A percentile compares a stretch with the other conserved stretches of the same genome.
phyloP scores from a whole-genome alignment of 1,284 basidiomycete genomes.

The Inonotus obliquus region DNA sequence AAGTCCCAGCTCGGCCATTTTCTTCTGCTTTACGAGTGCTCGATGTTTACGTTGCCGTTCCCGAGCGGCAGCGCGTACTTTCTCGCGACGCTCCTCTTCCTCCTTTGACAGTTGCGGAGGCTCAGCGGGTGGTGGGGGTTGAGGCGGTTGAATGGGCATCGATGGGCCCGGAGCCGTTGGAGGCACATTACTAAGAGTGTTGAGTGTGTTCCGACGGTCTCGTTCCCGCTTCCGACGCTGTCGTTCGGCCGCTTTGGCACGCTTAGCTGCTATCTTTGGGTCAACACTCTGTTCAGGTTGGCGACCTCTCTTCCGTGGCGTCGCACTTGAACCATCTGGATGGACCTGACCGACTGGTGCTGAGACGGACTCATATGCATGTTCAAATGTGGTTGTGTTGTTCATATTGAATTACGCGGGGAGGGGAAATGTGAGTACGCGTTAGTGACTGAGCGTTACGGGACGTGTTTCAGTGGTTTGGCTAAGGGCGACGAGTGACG shows the following conservation, averaged over 20 bases:
- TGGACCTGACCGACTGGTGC: neutral
- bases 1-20: conserved; percentile 70
- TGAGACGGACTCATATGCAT: conserved; percentile 2
- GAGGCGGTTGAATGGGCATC: conserved; percentile 20
- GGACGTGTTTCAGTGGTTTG: neutral
- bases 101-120: conserved; percentile 32
- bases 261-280: conserved; percentile 38
- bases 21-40: conserved; percentile 65
- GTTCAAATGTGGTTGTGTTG: conserved; percentile 6
- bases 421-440: neutral
- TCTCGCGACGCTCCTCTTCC: conserved; percentile 58
- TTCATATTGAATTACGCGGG: neutral
- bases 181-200: conserved; percentile 24
- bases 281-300: conserved; percentile 8
- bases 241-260: conserved; percentile 76
- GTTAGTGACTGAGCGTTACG: conserved; percentile 5
- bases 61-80: conserved; percentile 64
- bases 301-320: conserved; percentile 8
- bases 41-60: conserved; percentile 78
- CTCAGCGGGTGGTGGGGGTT: conserved; percentile 22
- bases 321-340: neutral
- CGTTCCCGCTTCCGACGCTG: conserved; percentile 75
- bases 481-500: neutral
- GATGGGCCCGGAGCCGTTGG: conserved; percentile 18
- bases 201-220: conserved; percentile 39